Evolutionary conservation across 164 flowering plant species (phyloP).

Genomic region (Vitis riparia): DNA sequence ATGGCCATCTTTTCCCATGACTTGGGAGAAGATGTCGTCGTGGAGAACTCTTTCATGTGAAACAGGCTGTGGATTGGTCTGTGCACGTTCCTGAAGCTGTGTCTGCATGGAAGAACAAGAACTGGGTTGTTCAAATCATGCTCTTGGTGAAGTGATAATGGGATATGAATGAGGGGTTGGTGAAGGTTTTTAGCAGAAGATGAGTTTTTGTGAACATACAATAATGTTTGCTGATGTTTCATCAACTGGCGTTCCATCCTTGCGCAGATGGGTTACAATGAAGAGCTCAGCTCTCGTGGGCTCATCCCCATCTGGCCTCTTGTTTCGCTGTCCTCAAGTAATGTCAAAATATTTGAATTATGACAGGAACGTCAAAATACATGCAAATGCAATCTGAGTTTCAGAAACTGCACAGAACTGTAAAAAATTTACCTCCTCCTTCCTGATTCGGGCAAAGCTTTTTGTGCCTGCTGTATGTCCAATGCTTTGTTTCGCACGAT

Average conservation of each 20-base stretch:
- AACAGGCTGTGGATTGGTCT: neutral
- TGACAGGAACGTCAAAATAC: neutral
- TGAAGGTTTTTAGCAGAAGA: neutral
- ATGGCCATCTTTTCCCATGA: conserved; percentile 18
- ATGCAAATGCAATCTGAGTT: neutral
- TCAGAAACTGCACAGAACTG: neutral
- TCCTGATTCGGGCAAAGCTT: conserved; percentile 32
- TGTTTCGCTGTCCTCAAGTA: conserved; percentile 3
- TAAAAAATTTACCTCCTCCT: conserved; percentile 28
- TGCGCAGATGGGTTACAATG: conserved; percentile 25
- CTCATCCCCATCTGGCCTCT: conserved; percentile 23
- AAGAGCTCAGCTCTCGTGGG: conserved; percentile 32
- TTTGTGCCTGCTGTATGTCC: conserved; percentile 25
- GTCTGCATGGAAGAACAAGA: conserved; percentile 10
- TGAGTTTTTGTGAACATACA: conserved; percentile 12
- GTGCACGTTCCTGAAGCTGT: conserved; percentile 16
- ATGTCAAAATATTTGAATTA: too few species aligned
- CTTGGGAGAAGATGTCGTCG: conserved; percentile 23
- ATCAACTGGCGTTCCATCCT: conserved; percentile 32
- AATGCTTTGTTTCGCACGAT: conserved; percentile 13
- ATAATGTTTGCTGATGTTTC: conserved; percentile 19
- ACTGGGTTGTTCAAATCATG: neutral
- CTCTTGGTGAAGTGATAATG: too few species aligned
- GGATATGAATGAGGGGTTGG: neutral
- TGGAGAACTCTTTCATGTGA: neutral